Conservation (phyloP, 805 yeast species). For the Kazachstania taianensis region DNA sequence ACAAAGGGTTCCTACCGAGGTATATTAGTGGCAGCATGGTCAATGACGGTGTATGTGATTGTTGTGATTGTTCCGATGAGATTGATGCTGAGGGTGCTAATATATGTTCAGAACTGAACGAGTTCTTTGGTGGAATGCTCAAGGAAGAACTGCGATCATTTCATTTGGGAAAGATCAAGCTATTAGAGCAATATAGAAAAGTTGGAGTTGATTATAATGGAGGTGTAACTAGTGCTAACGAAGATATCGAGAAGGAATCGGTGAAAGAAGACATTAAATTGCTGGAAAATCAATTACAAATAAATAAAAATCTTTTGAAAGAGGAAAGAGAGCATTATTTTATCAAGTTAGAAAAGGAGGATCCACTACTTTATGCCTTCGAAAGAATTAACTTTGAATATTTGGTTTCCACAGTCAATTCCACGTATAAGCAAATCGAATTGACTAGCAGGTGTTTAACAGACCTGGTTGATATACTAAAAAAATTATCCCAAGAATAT, state of each 20-base stretch:
- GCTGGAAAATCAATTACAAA: constrained; percentile 7
- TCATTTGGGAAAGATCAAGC: constrained; percentile 36
- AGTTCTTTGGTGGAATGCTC: constrained; percentile 5
- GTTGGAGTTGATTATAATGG: constrained; percentile 10
- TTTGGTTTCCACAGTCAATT: constrained; percentile 8
- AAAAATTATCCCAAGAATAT: constrained; percentile 44
- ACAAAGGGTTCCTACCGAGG: constrained; percentile 56
- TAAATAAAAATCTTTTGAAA: constrained; percentile 16
- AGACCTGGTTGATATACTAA: constrained; percentile 31
- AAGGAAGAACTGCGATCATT: constrained; percentile 50
- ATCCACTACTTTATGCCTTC: constrained; percentile 18
- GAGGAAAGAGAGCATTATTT: constrained; percentile 12
- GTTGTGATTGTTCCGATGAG: constrained; percentile 96
- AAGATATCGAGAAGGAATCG: constrained; percentile 5
- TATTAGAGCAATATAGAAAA: constrained; percentile 18
- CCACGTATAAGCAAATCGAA: constrained; percentile 13
- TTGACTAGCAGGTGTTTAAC: constrained; percentile 15
- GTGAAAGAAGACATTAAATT: constrained; percentile 7
- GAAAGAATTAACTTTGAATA: constrained; percentile 10
- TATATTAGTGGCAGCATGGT: constrained; percentile 59
- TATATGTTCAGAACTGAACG: not conserved
- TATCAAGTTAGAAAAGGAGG: constrained; percentile 11
- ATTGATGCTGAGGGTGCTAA: constrained; percentile 1
- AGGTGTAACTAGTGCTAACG: constrained; percentile 7
- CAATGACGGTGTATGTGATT: constrained; percentile 90